Conservation (phyloP, 106 monocot species). For the Posidonia australis region DNA sequence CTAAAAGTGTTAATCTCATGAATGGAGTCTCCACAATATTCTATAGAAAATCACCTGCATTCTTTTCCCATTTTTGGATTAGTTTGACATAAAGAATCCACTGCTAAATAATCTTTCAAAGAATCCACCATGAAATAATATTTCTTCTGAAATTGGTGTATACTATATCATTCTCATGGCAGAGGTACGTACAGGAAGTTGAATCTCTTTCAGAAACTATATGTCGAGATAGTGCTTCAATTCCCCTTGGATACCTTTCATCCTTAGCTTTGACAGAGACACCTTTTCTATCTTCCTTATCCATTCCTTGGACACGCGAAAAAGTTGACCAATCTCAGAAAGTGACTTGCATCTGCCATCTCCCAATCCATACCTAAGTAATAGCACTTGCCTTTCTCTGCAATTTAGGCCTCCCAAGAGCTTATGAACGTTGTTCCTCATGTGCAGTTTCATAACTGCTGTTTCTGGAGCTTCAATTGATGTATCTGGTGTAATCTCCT, state of each 20-base stretch:
- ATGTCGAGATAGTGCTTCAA: constrained; percentile 15
- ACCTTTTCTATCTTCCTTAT: constrained; percentile 63
- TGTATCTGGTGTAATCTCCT: constrained; percentile 55
- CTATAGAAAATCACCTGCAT: no score
- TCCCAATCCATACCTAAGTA: constrained; percentile 46
- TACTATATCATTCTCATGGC: no score
- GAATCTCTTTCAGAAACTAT: no score
- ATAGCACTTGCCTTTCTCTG: constrained; percentile 48
- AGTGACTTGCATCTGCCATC: constrained; percentile 62
- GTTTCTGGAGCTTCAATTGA: constrained; percentile 34
- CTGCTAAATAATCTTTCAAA: no score
- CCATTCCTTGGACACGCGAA: constrained; percentile 59
- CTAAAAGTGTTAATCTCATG: no score
- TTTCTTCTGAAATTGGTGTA: no score
- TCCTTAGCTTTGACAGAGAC: constrained; percentile 41
- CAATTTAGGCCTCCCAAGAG: constrained; percentile 41
- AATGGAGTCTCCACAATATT: no score
- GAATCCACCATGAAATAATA: no score
- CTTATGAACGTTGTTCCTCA: constrained; percentile 33
- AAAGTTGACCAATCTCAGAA: constrained; percentile 49
- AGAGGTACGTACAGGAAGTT: no score
- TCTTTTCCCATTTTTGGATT: no score
- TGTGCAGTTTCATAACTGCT: constrained; percentile 23
- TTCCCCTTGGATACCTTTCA: constrained; percentile 23
- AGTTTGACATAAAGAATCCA: no score